A percentile compares a stretch with the other conserved stretches of the same genome.
phyloP scores from a whole-genome alignment of 345 rosid species.

The Geranium rotundifolium region DNA sequence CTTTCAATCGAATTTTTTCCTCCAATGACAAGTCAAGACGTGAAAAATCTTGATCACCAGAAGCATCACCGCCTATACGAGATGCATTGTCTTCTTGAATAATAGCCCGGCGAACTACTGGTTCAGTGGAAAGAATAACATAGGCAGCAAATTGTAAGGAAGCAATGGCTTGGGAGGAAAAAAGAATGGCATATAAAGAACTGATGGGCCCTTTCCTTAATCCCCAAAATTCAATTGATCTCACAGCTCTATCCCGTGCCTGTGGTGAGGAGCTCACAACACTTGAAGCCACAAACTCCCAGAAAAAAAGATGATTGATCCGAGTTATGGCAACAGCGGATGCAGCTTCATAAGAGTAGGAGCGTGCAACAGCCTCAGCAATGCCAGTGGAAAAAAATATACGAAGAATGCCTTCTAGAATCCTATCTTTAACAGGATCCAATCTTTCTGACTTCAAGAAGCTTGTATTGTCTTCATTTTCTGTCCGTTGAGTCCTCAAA shows the following conservation, averaged over 20 bases:
- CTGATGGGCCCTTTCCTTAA: conserved; percentile 65
- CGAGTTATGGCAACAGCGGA: conserved; percentile 52
- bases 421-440: conserved; percentile 48
- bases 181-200: conserved; percentile 73
- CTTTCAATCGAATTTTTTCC: conserved; percentile 43
- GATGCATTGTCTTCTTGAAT: conserved; percentile 34
- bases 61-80: conserved; percentile 22
- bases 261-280: conserved; percentile 47
- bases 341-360: conserved; percentile 54
- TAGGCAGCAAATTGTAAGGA: conserved; percentile 75
- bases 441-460: conserved; percentile 35
- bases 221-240: conserved; percentile 84
- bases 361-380: conserved; percentile 71
- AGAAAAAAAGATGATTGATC: conserved; percentile 40
- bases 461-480: conserved; percentile 20
- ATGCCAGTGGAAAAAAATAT: conserved; percentile 78
- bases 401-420: conserved; percentile 75
- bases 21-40: conserved; percentile 34
- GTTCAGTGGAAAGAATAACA: conserved; percentile 66
- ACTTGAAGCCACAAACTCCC: conserved; percentile 70
- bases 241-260: conserved; percentile 73
- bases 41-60: conserved; percentile 30
- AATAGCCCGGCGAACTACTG: conserved; percentile 58
- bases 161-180: conserved; percentile 57
- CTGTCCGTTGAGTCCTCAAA: conserved; percentile 21